A percentile compares a stretch with the other conserved stretches of the same genome.
These are phyloP conservation scores for Nigrospora oryzae DNA, from an alignment of 2,329 filamentous ascomycete species.

Conservation along the genomic window DNA sequence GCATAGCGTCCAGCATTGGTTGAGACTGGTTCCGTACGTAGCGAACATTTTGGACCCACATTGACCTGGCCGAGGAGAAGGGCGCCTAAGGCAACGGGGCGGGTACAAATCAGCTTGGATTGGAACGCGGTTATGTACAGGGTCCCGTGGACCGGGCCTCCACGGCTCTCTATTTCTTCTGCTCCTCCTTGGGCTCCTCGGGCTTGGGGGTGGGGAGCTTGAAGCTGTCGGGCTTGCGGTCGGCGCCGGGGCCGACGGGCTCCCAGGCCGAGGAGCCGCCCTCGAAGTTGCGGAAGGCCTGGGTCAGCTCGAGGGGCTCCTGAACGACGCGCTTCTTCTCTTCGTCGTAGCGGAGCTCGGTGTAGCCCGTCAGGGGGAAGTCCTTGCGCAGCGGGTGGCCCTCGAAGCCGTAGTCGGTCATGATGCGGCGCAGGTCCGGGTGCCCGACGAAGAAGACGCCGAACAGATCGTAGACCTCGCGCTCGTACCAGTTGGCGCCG, in stretches of 20 bases:
- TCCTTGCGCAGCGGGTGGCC: constrained; percentile 96
- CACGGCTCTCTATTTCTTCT: constrained; percentile 68
- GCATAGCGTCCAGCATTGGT: too few relatives aligned
- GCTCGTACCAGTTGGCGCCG: constrained; percentile 97
- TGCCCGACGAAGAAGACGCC: constrained; percentile 95
- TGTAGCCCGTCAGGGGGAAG: constrained; percentile 96
- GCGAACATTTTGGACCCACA: too few relatives aligned
- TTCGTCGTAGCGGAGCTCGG: constrained; percentile 95
- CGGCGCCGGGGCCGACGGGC: constrained; percentile 58
- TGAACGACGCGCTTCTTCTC: constrained; percentile 99
- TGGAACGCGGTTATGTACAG: constrained; percentile 24
- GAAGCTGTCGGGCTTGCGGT: constrained; percentile 79
- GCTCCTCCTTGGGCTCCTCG: constrained; percentile 81
- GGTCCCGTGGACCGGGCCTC: constrained; percentile 4
- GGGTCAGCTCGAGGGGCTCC: constrained; percentile 93
- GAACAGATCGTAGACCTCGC: constrained; percentile 95
- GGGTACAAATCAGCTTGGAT: constrained; percentile 3
- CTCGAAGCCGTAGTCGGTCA: constrained; percentile 99
- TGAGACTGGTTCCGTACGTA: too few relatives aligned
- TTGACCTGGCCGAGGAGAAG: too few relatives aligned
- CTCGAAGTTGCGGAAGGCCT: constrained; percentile 98
- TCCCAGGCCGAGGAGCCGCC: constrained; percentile 69
- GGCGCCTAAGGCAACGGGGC: too few relatives aligned
- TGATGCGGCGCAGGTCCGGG: constrained; percentile 91
- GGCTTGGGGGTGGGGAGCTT: constrained; percentile 94